phyloP scores from a whole-genome alignment of 108 stramenopile species.

The Conticribra weissflogii region DNA sequence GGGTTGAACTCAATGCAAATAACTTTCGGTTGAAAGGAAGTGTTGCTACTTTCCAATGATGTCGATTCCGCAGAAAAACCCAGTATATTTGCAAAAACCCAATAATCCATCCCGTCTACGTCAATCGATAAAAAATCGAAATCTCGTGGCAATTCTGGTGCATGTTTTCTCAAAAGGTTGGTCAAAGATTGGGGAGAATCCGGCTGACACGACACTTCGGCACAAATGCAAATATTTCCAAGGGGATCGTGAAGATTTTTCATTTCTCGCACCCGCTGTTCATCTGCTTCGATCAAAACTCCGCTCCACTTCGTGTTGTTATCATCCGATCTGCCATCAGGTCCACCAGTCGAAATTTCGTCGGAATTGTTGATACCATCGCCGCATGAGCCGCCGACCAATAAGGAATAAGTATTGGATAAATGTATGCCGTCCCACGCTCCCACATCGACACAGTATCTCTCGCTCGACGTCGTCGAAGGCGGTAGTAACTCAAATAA shows the following conservation, averaged over 20 bases:
- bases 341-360: not conserved
- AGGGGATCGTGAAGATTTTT: constrained; percentile 52
- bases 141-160: constrained; percentile 42
- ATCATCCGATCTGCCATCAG: not conserved
- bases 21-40: constrained; percentile 62
- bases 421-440: constrained; percentile 88
- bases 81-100: constrained; percentile 61
- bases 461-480: not conserved
- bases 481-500: constrained; percentile 61
- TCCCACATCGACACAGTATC: constrained; percentile 82
- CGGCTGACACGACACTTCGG: constrained; percentile 27
- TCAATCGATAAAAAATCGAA: constrained; percentile 83
- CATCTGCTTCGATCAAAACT: constrained; percentile 80
- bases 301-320: constrained; percentile 56
- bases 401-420: constrained; percentile 72
- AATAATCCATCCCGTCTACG: constrained; percentile 85
- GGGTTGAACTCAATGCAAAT: constrained; percentile 87
- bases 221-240: constrained; percentile 51
- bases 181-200: constrained; percentile 17
- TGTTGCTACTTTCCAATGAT: too few species aligned
- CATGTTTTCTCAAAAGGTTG: constrained; percentile 14
- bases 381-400: constrained; percentile 10
- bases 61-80: not conserved
- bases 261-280: constrained; percentile 52
- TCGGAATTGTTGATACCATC: not conserved